Evolutionary conservation across 768 basidiomycete species (phyloP).

Genomic region (Amanita subjunquillea): DNA sequence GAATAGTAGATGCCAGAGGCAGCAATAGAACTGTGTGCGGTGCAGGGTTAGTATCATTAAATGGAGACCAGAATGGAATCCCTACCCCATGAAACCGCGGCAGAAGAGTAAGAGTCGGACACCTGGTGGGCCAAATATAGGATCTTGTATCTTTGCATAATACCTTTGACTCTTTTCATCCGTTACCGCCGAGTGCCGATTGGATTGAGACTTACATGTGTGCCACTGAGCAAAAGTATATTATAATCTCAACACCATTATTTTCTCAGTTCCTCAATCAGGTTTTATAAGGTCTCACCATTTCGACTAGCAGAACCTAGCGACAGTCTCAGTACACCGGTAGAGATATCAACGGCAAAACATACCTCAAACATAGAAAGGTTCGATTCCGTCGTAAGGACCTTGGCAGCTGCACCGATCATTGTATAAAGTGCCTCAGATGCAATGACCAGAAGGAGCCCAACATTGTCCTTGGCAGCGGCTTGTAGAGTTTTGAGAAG

Average conservation of each 20-base stretch:
- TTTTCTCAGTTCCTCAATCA: neutral
- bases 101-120: constrained; percentile 26
- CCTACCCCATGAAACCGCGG: constrained; percentile 51
- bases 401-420: neutral
- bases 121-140: constrained; percentile 30
- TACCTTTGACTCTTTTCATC: constrained; percentile 17
- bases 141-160: constrained; percentile 40
- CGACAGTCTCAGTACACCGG: neutral
- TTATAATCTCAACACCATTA: neutral
- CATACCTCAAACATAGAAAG: neutral
- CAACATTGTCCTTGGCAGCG: neutral
- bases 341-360: neutral
- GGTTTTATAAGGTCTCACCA: too few species aligned
- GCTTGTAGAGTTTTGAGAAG: neutral
- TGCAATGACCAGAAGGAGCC: neutral
- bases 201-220: neutral
- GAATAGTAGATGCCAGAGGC: constrained; percentile 63
- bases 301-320: neutral
- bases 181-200: neutral
- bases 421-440: neutral
- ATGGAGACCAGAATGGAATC: neutral
- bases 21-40: constrained; percentile 49
- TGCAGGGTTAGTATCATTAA: neutral
- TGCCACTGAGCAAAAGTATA: neutral
- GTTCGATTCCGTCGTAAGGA: neutral